These are phyloP conservation scores for Thraustotheca clavata DNA, from an alignment of 352 stramenopile species.

Conservation along the genomic window DNA sequence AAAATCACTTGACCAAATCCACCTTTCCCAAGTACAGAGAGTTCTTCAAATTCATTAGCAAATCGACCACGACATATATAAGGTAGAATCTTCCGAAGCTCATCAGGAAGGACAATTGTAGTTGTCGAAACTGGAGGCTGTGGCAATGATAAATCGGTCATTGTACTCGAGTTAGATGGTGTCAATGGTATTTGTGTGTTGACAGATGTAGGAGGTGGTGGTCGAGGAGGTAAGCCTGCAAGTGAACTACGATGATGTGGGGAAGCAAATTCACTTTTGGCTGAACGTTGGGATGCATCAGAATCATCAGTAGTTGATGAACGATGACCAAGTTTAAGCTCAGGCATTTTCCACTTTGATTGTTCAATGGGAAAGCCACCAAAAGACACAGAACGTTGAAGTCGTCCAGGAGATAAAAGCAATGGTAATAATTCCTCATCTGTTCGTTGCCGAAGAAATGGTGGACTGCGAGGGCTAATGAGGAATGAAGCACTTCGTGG, in stretches of 20 bases:
- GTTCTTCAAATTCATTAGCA: constrained; percentile 73
- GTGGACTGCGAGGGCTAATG: not conserved
- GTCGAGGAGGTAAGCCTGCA: not conserved
- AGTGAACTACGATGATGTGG: no score
- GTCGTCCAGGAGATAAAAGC: constrained; percentile 2
- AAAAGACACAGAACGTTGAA: constrained; percentile 19
- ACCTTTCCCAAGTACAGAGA: constrained; percentile 85
- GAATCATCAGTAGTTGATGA: not conserved
- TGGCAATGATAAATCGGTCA: not conserved
- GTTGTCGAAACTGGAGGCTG: not conserved
- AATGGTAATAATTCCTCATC: not conserved
- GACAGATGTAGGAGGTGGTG: constrained; percentile 25
- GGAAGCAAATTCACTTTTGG: not conserved
- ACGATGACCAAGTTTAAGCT: not conserved
- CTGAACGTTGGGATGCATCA: not conserved
- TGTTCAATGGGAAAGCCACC: constrained; percentile 9
- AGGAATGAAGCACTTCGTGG: not conserved
- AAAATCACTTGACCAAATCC: constrained; percentile 93
- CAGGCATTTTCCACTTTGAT: not conserved
- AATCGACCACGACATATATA: constrained; percentile 82
- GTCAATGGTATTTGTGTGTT: constrained; percentile 27
- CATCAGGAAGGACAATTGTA: not conserved
- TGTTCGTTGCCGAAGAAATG: not conserved
- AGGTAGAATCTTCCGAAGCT: constrained; percentile 39
- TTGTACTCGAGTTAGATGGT: constrained; percentile 36